Evolutionary conservation across 257 asterid genomes (phyloP), one percentile per base, ranked within the genome.

Genomic region (Solanum appendiculatum): DNA sequence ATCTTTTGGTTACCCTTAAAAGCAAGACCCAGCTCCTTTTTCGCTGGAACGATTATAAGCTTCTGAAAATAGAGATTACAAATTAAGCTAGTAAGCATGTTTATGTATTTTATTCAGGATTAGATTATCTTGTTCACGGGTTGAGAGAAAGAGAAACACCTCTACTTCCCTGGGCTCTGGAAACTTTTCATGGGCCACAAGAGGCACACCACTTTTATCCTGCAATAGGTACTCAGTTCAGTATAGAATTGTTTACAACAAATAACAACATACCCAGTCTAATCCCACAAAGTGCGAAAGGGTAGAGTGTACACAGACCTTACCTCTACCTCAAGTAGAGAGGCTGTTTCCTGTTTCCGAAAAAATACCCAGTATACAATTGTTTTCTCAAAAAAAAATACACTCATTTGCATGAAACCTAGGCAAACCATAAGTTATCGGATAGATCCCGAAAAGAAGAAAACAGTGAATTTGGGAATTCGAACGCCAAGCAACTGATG

Each of bases 161-260:
- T 94, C 98, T 86, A 96, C 97, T 93, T 94, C 98, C 89, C 64
- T 96, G 66, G 98, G 96, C 88, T 94, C 95, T n/a, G 94, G 64
- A 90, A 72, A 93, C 77, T 94, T 93, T 88, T 96, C 98, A 23
- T 92, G 94, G 23, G 98, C 98, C 58, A 92, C 96, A 64, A 96
- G 94, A 20, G 92, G 85, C n/a, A 91, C 92, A 63, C 97, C 93
- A 86, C 98, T 96, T 88, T 93, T 93, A n/a, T 94, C 98, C 98
- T 96, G 94, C 63, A 36, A 87, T 9, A 44, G 27, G 29, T 46
- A 46, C 85, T 80, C 18, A 81, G 68, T 81, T 81, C 85, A 81
- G 85, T 81, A 20, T 27, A 78, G 64, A 31, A 78, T 78, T 25
- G 64, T 27, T 25, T 44, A 44, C 16, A 56, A 56, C 27, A 56